Evolutionary conservation across 1,284 basidiomycete genomes (phyloP).

Genomic region (Spongispora temasekensis): DNA sequence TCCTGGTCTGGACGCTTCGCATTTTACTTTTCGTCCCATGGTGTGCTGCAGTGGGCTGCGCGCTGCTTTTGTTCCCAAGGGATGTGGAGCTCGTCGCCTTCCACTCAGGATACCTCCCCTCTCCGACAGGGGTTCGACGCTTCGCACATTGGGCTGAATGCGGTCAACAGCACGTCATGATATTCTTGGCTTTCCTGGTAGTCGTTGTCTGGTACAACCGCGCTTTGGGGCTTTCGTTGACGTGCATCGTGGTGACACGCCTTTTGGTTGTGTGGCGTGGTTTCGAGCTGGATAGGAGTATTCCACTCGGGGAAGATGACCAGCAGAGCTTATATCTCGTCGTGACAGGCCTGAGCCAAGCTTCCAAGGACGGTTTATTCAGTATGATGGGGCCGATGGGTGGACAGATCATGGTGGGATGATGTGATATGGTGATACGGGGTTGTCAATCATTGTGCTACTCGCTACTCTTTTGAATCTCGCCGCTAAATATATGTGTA

Average conservation of each 20-base stretch:
- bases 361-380: constrained; percentile 7
- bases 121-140: constrained; percentile 40
- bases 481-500: no score
- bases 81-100: constrained; percentile 43
- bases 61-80: constrained; percentile 43
- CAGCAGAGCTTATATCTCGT: constrained; percentile 46
- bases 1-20: constrained; percentile 12
- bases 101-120: constrained; percentile 39
- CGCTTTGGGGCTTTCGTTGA: constrained; percentile 29
- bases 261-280: constrained; percentile 41
- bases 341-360: constrained; percentile 24
- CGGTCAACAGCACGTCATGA: constrained; percentile 42
- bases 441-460: no score
- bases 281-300: constrained; percentile 35
- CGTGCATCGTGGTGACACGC: constrained; percentile 33
- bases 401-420: neutral
- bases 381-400: neutral
- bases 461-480: no score
- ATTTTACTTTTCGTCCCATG: constrained; percentile 47
- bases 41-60: constrained; percentile 48
- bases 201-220: constrained; percentile 32
- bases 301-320: constrained; percentile 46
- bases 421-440: no score
- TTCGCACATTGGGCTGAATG: constrained; percentile 48
- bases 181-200: constrained; percentile 40